These are phyloP conservation scores for Cercospora nicotianae DNA, from an alignment of 2,329 filamentous ascomycete genomes.

Conservation along the genomic window DNA sequence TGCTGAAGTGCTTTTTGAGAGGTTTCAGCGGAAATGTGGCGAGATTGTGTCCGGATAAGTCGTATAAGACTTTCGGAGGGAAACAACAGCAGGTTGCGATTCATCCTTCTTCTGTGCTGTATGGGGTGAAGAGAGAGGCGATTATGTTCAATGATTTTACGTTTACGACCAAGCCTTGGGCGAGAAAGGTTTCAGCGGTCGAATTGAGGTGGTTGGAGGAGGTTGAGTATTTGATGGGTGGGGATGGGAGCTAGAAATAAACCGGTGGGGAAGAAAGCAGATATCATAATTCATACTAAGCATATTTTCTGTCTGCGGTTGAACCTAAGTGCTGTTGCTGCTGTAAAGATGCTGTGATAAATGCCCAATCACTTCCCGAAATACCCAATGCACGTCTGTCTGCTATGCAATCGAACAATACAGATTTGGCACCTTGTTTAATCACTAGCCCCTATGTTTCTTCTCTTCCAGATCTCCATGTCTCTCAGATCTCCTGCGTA, in stretches of 20 bases:
- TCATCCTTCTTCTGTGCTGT: constrained; percentile 62
- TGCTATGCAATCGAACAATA: neutral
- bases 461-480: neutral
- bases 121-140: constrained; percentile 58
- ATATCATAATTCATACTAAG: neutral
- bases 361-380: neutral
- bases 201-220: constrained; percentile 64
- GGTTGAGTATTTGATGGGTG: constrained; percentile 32
- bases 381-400: neutral
- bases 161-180: constrained; percentile 65
- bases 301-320: neutral
- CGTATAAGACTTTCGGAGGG: constrained; percentile 55
- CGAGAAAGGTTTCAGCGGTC: constrained; percentile 61
- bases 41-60: constrained; percentile 42
- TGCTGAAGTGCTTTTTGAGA: constrained; percentile 59
- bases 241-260: neutral
- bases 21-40: constrained; percentile 64
- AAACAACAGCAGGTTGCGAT: constrained; percentile 61
- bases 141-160: constrained; percentile 67
- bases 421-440: neutral
- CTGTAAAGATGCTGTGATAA: neutral
- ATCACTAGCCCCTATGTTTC: neutral
- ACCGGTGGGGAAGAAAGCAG: neutral
- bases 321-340: neutral
- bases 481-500: neutral